Evolutionary conservation across 768 basidiomycete genomes (phyloP).

Genomic region (Pulveroboletus sp.): DNA sequence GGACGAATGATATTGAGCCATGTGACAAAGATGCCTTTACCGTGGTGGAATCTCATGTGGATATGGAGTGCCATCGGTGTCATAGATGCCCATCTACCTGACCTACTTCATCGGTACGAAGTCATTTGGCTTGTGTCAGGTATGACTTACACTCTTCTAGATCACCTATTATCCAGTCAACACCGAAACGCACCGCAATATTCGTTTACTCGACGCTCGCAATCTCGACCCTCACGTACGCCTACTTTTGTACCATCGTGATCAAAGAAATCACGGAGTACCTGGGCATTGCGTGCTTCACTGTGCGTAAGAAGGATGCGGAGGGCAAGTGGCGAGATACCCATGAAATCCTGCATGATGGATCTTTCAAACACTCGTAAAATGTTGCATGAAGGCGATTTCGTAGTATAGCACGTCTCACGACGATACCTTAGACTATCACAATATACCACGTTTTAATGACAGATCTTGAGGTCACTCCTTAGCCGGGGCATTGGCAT

Average conservation of each 20-base stretch:
- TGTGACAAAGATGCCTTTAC: constrained; percentile 79
- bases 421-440: not conserved
- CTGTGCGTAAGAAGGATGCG: constrained; percentile 79
- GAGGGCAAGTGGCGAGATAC: constrained; percentile 55
- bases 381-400: not conserved
- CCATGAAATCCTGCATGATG: constrained; percentile 24
- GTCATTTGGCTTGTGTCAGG: constrained; percentile 1
- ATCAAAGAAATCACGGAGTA: constrained; percentile 85
- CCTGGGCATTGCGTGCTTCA: constrained; percentile 93
- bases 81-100: constrained; percentile 75
- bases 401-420: not conserved
- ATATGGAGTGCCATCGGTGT: constrained; percentile 73
- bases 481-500: too few species aligned
- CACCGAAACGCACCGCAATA: constrained; percentile 52
- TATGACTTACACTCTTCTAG: constrained; percentile 31
- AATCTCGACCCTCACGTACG: constrained; percentile 66
- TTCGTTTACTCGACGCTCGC: constrained; percentile 71
- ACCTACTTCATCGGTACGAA: constrained; percentile 60
- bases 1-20: constrained; percentile 92
- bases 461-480: not conserved
- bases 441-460: not conserved
- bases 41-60: constrained; percentile 85
- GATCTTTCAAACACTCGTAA: constrained; percentile 21
- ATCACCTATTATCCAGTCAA: constrained; percentile 70
- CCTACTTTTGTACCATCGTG: constrained; percentile 75